These are phyloP conservation scores for Haplosporangium gracile DNA, from an alignment of 192 early-diverging fungal genomes.

Conservation along the genomic window DNA sequence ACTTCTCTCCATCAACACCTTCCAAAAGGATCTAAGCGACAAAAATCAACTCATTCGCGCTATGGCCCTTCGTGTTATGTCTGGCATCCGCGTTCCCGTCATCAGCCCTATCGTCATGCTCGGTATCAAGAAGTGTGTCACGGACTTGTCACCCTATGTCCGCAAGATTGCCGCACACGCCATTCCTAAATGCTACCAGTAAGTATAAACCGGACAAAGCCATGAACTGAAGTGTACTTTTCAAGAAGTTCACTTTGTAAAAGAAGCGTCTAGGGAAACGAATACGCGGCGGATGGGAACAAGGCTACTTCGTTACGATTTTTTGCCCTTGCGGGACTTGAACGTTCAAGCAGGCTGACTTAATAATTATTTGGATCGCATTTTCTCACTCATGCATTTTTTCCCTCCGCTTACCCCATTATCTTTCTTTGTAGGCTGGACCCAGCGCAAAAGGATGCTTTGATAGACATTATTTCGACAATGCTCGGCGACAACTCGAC, in stretches of 20 bases:
- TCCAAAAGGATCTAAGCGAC: conserved; percentile 96
- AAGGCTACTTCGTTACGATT: neutral
- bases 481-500: conserved; percentile 89
- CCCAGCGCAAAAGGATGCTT: conserved; percentile 76
- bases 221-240: neutral
- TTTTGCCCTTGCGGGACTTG: neutral
- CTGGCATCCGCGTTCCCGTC: conserved; percentile 91
- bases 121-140: conserved; percentile 88
- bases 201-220: conserved; percentile 4
- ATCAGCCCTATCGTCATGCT: conserved; percentile 94
- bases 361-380: neutral
- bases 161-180: conserved; percentile 93
- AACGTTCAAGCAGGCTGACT: neutral
- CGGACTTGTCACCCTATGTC: conserved; percentile 93
- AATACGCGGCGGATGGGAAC: neutral
- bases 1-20: conserved; percentile 96
- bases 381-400: neutral
- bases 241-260: neutral
- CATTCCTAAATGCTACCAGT: conserved; percentile 89
- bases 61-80: conserved; percentile 97
- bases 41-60: conserved; percentile 93
- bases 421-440: conserved; percentile 73
- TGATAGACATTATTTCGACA: conserved; percentile 80
- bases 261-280: neutral
- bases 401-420: neutral